phyloP scores from a whole-genome alignment of 352 stramenopile genomes.

The Phytophthora quininea region DNA sequence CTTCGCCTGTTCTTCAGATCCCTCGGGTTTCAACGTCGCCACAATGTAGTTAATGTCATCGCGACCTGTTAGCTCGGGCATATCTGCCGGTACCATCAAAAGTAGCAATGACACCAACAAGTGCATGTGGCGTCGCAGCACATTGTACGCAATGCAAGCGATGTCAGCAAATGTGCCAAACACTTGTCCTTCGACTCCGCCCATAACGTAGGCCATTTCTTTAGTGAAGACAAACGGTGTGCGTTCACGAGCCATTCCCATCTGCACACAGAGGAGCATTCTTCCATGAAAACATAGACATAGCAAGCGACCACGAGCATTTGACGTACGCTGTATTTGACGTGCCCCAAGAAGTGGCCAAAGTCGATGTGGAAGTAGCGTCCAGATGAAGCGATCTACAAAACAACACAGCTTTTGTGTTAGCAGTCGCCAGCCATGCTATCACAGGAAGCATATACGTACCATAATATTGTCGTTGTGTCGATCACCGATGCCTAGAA shows the following conservation, averaged over 20 bases:
- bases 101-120: conserved; percentile 78
- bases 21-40: conserved; percentile 60
- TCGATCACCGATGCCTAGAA: conserved; percentile 93
- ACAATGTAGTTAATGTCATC: conserved; percentile 88
- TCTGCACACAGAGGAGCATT: conserved; percentile 24
- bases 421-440: neutral
- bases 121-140: conserved; percentile 85
- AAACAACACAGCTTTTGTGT: too few species aligned
- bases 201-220: conserved; percentile 85
- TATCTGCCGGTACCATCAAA: conserved; percentile 84
- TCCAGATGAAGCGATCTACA: conserved; percentile 63
- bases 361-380: conserved; percentile 91
- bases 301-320: neutral
- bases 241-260: conserved; percentile 77
- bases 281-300: too few species aligned
- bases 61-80: conserved; percentile 76
- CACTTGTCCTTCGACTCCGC: conserved; percentile 61
- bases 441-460: conserved; percentile 1
- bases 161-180: conserved; percentile 70
- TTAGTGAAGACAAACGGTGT: conserved; percentile 88
- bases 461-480: conserved; percentile 98
- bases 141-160: conserved; percentile 67
- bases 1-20: conserved; percentile 58
- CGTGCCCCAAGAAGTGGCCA: conserved; percentile 81
- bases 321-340: conserved; percentile 78